Evolutionary conservation across 306 rosid genomes (phyloP).

Genomic region (Purshia tridentata): DNA sequence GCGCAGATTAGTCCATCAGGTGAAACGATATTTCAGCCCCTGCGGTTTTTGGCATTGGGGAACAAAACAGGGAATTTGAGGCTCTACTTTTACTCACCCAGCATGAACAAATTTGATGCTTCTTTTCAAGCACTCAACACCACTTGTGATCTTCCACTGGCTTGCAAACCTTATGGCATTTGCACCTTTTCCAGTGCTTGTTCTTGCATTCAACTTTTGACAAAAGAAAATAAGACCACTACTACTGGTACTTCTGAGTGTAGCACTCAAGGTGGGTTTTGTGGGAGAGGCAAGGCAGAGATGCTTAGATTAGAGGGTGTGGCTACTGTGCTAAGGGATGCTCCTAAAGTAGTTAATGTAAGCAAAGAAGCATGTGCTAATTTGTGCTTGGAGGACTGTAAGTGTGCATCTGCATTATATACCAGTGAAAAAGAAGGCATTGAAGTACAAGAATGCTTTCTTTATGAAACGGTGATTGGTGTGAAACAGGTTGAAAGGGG

Average conservation of each 20-base stretch:
- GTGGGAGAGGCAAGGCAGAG: conserved; percentile 41
- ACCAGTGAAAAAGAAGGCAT: conserved; percentile 18
- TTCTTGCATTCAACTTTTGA: conserved; percentile 50
- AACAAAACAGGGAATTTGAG: conserved; percentile 80
- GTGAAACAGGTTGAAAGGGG: conserved; percentile 58
- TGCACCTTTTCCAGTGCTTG: conserved; percentile 79
- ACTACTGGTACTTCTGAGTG: conserved; percentile 29
- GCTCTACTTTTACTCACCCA: conserved; percentile 60
- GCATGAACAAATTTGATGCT: conserved; percentile 56
- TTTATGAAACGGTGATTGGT: conserved; percentile 61
- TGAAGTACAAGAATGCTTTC: conserved; percentile 38
- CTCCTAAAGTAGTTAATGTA: conserved; percentile 34
- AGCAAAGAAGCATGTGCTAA: conserved; percentile 56
- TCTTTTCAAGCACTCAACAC: conserved; percentile 74
- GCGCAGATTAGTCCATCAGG: conserved; percentile 55
- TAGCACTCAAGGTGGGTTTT: conserved; percentile 34
- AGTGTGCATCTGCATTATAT: conserved; percentile 64
- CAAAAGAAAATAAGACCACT: conserved; percentile 24
- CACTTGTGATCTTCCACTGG: conserved; percentile 83
- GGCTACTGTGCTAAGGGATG: conserved; percentile 50
- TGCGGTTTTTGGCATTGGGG: conserved; percentile 68
- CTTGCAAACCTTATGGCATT: conserved; percentile 74
- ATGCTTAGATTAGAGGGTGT: conserved; percentile 65
- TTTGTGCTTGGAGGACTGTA: conserved; percentile 67
- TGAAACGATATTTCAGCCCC: conserved; percentile 29